Evolutionary conservation across 1,139 yeast genomes (phyloP), one percentile per base, ranked within the genome.

Genomic region (Debaryomyces sp.): DNA sequence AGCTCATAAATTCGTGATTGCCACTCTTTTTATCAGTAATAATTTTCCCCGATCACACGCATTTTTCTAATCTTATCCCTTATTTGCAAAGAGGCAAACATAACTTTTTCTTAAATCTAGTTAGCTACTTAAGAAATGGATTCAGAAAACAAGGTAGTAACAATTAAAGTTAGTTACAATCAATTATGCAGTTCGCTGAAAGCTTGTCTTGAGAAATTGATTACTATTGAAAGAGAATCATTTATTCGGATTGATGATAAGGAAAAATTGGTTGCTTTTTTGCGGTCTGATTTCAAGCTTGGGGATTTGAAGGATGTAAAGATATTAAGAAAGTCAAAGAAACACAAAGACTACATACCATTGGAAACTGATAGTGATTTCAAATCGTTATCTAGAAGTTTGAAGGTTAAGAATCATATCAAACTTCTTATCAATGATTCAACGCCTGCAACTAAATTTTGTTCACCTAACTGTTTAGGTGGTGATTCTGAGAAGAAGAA

Each of bases 311-410:
- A 51, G 10, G 13, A 41, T 15, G 6, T 50, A 18, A 41, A 47
- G 8, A 54, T 62, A 32, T 45, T 59, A 38, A 64, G 84, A 52
- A 76, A 72, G 53, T 75, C 80, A 7, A 78, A 77, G 63, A 75
- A 75, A 54, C 66, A 66, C 44, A 71, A 71, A 51, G 60, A 64
- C 17, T 81, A 67, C 54, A 76, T 80, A 5, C 54, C 66, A 8
- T 67, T 82, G 57, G 72, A 70, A 35, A 46, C 68, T 4, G 57
- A 50, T 2, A 66, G 67, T 10, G 85, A 81, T 53, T 81, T 77
- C 59, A 73, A 66, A 53, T 67, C 77, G 13, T 64, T 82, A 50
- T 59, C 62, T 30, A 70, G 85, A 52, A 78, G 83, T 45, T 67
- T 76, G 54, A 66, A 69, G 50, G 80, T 75, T n/a, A 76, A 76